Evolutionary conservation across 2,329 filamentous ascomycete species (phyloP).

Genomic region (Magnaporthiopsis poae): DNA sequence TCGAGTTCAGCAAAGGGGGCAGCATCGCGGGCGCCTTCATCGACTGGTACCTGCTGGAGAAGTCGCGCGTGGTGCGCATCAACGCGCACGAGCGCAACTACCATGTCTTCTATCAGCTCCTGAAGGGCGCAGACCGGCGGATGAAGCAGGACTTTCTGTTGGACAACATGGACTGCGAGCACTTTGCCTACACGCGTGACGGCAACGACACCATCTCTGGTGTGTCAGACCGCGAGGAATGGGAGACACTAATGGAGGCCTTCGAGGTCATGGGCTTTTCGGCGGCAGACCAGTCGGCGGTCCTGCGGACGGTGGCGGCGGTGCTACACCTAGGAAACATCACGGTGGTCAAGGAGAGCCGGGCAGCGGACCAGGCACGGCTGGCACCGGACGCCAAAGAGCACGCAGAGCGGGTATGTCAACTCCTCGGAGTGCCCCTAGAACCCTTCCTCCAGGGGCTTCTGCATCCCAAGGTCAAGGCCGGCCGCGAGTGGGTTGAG

Average conservation of each 20-base stretch:
- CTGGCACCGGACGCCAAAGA: conserved; percentile 65
- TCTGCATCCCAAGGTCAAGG: conserved; percentile 87
- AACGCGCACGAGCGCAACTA: conserved; percentile 88
- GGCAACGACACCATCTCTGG: conserved; percentile 87
- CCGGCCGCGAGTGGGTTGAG: conserved; percentile 94
- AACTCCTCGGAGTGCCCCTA: conserved; percentile 70
- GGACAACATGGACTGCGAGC: conserved; percentile 62
- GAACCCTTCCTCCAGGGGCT: conserved; percentile 83
- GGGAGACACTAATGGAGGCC: conserved; percentile 80
- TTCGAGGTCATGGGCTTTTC: conserved; percentile 92
- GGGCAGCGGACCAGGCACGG: conserved; percentile 81
- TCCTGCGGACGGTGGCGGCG: conserved; percentile 78
- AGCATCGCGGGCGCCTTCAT: conserved; percentile 94
- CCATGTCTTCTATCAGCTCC: conserved; percentile 91
- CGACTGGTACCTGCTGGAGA: conserved; percentile 96
- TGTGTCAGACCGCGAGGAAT: conserved; percentile 83
- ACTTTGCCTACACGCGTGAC: conserved; percentile 84
- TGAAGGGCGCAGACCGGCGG: conserved; percentile 67
- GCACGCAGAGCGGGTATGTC: conserved; percentile 69
- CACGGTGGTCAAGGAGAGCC: conserved; percentile 77
- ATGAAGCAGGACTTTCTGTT: conserved; percentile 72
- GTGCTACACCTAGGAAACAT: conserved; percentile 92
- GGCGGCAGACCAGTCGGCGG: conserved; percentile 69
- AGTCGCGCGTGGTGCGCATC: conserved; percentile 88
- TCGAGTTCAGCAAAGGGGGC: conserved; percentile 80